These are phyloP conservation scores for Triangularia verruculosa DNA, from an alignment of 2,329 filamentous ascomycete genomes.

Conservation along the genomic window DNA sequence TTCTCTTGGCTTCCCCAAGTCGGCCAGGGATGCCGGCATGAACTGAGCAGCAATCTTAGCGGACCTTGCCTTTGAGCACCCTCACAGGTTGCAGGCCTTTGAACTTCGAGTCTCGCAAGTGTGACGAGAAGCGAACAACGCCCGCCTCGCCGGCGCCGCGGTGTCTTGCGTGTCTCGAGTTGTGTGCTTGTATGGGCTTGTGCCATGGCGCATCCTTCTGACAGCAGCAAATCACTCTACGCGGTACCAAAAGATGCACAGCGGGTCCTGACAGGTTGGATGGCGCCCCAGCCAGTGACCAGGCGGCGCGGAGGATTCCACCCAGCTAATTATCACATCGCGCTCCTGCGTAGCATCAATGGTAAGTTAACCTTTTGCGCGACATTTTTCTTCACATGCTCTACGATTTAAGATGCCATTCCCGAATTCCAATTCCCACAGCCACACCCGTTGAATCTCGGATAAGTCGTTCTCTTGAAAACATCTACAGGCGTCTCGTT, in stretches of 20 bases:
- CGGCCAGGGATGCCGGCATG: slow-evolving; percentile 21
- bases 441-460: not conserved
- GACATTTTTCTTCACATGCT: slow-evolving; percentile 10
- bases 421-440: not conserved
- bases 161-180: not conserved
- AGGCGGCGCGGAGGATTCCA: slow-evolving; percentile 15
- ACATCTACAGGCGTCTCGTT: not conserved
- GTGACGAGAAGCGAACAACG: slow-evolving; percentile 5
- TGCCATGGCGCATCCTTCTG: slow-evolving; percentile 7
- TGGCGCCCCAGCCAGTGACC: slow-evolving; percentile 13
- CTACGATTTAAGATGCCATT: not conserved
- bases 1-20: slow-evolving; percentile 15
- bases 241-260: slow-evolving; percentile 2
- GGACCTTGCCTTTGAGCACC: not conserved
- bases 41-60: slow-evolving; percentile 1
- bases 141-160: not conserved
- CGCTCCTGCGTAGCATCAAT: slow-evolving; percentile 20
- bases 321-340: slow-evolving; percentile 18
- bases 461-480: not conserved
- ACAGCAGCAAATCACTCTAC: not conserved
- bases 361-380: slow-evolving; percentile 6
- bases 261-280: slow-evolving; percentile 8
- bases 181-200: not conserved
- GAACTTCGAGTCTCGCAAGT: not conserved
- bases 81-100: not conserved